These are phyloP conservation scores for Aspergillus sp. DNA, from an alignment of 2,329 filamentous ascomycete species.

Conservation along the genomic window DNA sequence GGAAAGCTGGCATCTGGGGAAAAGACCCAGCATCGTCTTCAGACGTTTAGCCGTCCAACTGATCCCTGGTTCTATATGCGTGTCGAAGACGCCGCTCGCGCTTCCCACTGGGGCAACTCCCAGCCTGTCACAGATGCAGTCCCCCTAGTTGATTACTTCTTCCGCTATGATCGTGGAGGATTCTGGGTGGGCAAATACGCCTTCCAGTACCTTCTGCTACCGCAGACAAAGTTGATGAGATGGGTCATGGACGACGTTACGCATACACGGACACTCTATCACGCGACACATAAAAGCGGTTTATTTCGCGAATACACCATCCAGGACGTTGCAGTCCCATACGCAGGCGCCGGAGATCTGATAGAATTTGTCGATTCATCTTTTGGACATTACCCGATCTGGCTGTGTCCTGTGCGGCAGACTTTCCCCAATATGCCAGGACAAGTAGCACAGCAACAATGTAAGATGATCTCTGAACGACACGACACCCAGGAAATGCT, in stretches of 20 bases:
- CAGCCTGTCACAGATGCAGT: not conserved
- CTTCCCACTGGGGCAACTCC: not conserved
- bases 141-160: constrained; percentile 30
- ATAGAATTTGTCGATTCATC: constrained; percentile 45
- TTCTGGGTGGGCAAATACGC: constrained; percentile 61
- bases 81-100: constrained; percentile 28
- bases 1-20: constrained; percentile 45
- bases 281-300: constrained; percentile 56
- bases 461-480: too few relatives aligned
- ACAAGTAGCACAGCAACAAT: not conserved
- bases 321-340: constrained; percentile 59
- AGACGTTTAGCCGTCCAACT: constrained; percentile 50
- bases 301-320: constrained; percentile 55
- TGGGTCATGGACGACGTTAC: constrained; percentile 58
- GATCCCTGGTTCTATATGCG: constrained; percentile 73
- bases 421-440: constrained; percentile 3
- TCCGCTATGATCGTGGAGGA: constrained; percentile 55
- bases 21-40: constrained; percentile 37
- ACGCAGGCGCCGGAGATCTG: constrained; percentile 47
- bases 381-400: constrained; percentile 52
- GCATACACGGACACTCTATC: constrained; percentile 59
- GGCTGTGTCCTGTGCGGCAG: constrained; percentile 51
- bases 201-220: constrained; percentile 53
- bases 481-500: not conserved
- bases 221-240: constrained; percentile 57